phyloP scores from a whole-genome alignment of 768 basidiomycete species.

The Podaxis rugospora region DNA sequence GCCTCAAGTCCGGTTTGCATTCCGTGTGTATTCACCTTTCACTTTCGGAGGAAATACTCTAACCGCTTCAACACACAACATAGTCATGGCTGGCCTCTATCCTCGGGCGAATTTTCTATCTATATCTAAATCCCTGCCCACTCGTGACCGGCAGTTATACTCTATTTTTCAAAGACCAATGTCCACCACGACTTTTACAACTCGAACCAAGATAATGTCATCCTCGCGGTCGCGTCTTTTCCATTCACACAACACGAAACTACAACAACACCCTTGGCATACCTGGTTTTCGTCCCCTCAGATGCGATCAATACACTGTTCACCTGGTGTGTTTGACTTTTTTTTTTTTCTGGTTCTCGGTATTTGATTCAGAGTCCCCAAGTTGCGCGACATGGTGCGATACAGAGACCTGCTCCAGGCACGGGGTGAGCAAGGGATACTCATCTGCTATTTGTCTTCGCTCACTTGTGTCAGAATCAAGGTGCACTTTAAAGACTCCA shows the following conservation, averaged over 20 bases:
- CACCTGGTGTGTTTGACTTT: neutral
- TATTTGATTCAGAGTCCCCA: too few species aligned
- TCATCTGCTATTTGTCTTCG: neutral
- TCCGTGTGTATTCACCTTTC: neutral
- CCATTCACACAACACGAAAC: neutral
- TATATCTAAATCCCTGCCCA: neutral
- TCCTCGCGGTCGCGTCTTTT: neutral
- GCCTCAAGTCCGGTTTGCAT: neutral
- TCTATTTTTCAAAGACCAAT: neutral
- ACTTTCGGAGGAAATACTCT: neutral
- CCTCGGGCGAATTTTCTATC: neutral
- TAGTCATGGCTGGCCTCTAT: neutral
- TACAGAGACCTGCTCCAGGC: constrained; percentile 14
- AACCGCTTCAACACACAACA: neutral
- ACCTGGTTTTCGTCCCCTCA: neutral
- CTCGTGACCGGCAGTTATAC: neutral
- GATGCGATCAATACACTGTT: neutral
- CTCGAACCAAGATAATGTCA: neutral
- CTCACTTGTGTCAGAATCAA: constrained; percentile 58
- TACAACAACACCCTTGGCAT: neutral
- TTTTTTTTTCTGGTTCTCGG: neutral
- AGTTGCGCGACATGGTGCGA: constrained; percentile 13
- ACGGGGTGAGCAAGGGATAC: constrained; percentile 12
- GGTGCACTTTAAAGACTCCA: constrained; percentile 85
- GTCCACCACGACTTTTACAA: neutral